Conservation (phyloP, 1,139 yeast species). For the Nakaseomyces nivariensis region DNA sequence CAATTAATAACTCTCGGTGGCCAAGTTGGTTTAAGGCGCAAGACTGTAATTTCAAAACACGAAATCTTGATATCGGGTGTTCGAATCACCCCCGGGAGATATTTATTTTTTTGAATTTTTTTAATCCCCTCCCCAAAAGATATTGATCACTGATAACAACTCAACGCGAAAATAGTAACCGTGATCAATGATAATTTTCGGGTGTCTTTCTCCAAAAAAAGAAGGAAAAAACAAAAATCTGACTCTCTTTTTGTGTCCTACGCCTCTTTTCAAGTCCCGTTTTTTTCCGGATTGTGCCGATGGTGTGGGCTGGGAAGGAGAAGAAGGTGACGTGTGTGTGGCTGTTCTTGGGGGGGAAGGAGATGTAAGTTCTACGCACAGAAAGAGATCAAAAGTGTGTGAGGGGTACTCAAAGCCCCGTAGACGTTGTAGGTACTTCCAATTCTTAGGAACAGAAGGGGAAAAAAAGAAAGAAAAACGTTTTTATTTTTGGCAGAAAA, state of each 20-base stretch:
- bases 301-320: too few species aligned
- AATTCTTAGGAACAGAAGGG: too few species aligned
- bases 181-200: background rate
- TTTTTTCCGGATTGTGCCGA: too few species aligned
- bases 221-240: too few species aligned
- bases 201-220: background rate
- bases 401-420: background rate
- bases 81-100: slow-evolving; percentile 12
- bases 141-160: background rate
- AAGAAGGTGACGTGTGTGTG: too few species aligned
- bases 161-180: background rate
- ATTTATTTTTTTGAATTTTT: slow-evolving; percentile 1
- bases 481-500: too few species aligned
- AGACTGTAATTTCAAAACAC: slow-evolving; percentile 9
- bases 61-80: slow-evolving; percentile 12
- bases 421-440: background rate
- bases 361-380: too few species aligned
- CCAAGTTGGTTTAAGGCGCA: slow-evolving; percentile 14
- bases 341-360: too few species aligned
- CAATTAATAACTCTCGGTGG: slow-evolving; percentile 8
- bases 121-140: too few species aligned
- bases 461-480: too few species aligned
- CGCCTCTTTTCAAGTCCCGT: background rate
- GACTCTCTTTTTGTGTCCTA: too few species aligned
- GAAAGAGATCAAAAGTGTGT: background rate